Percentiles rank a stretch among this genome's conserved stretches.
Conservation (phyloP, 345 rosid species). For the Linum lewisii region DNA sequence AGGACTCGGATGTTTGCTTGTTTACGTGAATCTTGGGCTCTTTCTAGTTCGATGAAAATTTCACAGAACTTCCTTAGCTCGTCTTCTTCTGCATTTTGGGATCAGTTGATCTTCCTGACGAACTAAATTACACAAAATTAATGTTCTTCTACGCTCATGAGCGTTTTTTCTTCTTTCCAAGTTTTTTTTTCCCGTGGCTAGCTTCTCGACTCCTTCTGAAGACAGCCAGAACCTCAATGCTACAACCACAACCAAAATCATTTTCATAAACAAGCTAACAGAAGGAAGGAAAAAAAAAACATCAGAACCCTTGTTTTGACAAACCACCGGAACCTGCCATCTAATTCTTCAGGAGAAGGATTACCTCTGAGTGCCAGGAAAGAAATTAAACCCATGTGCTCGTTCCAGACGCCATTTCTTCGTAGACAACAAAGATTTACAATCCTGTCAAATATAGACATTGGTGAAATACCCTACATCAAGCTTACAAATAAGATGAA, state of each 20-base stretch:
- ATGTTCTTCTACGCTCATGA: neutral
- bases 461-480: neutral
- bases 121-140: neutral
- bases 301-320: neutral
- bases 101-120: slow-evolving; percentile 1
- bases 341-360: neutral
- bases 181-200: slow-evolving; percentile 50
- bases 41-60: neutral
- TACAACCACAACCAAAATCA: slow-evolving; percentile 25
- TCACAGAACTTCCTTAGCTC: neutral
- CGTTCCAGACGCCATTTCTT: slow-evolving; percentile 70
- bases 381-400: slow-evolving; percentile 87
- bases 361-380: slow-evolving; percentile 91
- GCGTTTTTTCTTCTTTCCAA: slow-evolving; percentile 34
- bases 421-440: slow-evolving; percentile 56
- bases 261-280: neutral
- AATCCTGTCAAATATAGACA: slow-evolving; percentile 43
- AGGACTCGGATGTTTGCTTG: neutral
- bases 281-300: neutral
- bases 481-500: neutral
- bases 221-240: slow-evolving; percentile 74
- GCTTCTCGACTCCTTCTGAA: slow-evolving; percentile 46
- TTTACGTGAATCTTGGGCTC: neutral
- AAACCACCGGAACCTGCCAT: neutral
- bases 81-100: slow-evolving; percentile 1